Percentiles rank a stretch among this genome's conserved stretches.
Evolutionary conservation across 2,329 filamentous ascomycete genomes (phyloP).

Genomic region (Arthroderma sp.): DNA sequence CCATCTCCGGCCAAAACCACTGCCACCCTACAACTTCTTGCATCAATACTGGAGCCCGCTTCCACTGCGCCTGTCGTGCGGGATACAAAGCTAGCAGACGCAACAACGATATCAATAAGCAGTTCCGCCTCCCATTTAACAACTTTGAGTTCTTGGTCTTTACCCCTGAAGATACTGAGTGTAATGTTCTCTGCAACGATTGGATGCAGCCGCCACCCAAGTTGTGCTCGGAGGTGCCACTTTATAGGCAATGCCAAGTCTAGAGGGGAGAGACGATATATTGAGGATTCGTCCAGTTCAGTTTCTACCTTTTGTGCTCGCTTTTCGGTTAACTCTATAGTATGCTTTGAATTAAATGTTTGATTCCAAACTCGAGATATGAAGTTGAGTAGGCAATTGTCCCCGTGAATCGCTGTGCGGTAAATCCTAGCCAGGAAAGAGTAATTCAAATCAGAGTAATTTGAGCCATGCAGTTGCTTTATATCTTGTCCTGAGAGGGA

Average conservation of each 20-base stretch:
- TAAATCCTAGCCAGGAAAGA: too few relatives aligned
- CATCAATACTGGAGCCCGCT: slow-evolving; percentile 28
- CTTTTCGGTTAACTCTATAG: neutral
- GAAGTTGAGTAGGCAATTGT: too few relatives aligned
- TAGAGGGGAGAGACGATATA: slow-evolving; percentile 8
- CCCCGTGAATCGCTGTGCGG: too few relatives aligned
- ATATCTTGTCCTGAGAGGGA: too few relatives aligned
- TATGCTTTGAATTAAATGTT: too few relatives aligned
- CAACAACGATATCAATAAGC: slow-evolving; percentile 18
- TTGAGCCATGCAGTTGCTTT: too few relatives aligned
- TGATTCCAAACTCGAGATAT: too few relatives aligned
- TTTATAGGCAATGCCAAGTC: slow-evolving; percentile 18
- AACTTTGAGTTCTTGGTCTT: slow-evolving; percentile 30
- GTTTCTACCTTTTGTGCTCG: neutral
- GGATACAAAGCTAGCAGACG: slow-evolving; percentile 25
- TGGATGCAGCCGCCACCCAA: slow-evolving; percentile 17
- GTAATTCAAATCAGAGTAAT: too few relatives aligned
- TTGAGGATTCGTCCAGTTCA: too few relatives aligned
- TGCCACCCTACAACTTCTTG: slow-evolving; percentile 34
- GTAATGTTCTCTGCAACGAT: slow-evolving; percentile 25
- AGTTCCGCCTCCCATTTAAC: slow-evolving; percentile 27
- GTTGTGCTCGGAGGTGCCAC: slow-evolving; percentile 25
- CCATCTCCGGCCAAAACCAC: slow-evolving; percentile 25
- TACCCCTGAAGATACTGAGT: slow-evolving; percentile 22
- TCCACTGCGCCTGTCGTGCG: slow-evolving; percentile 31